A percentile compares a stretch with the other conserved stretches of the same genome.
phyloP scores from a whole-genome alignment of 495 filamentous ascomycete species.

The Hypoxylon cercidicola region DNA sequence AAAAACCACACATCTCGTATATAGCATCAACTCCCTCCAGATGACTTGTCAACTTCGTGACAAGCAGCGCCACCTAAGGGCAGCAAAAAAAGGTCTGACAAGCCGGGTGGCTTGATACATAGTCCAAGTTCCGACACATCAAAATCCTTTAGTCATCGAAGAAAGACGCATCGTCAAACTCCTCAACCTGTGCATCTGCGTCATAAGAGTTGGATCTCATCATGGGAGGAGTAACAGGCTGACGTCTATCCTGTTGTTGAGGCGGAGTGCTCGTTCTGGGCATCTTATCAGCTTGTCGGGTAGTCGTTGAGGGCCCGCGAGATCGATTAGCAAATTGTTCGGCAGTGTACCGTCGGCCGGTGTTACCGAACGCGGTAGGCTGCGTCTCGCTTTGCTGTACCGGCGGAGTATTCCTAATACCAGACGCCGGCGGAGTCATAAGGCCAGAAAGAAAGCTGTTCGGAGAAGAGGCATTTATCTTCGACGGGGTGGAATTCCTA shows the following conservation, averaged over 20 bases:
- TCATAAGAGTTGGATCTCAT: constrained; percentile 76
- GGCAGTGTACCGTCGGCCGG: constrained; percentile 61
- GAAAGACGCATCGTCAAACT: constrained; percentile 66
- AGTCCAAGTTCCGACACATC: background rate
- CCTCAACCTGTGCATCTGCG: constrained; percentile 70
- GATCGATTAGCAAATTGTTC: constrained; percentile 59
- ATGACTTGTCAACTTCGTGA: constrained; percentile 23
- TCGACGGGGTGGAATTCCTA: constrained; percentile 70
- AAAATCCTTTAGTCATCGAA: constrained; percentile 59
- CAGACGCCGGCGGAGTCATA: constrained; percentile 81
- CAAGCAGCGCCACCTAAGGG: too few relatives aligned
- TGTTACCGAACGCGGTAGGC: constrained; percentile 62
- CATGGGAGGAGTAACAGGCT: constrained; percentile 74
- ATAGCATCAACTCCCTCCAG: constrained; percentile 31
- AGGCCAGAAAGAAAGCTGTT: constrained; percentile 72
- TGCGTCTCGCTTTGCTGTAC: constrained; percentile 47
- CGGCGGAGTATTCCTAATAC: constrained; percentile 66
- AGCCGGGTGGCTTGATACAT: too few relatives aligned
- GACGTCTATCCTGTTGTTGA: constrained; percentile 51
- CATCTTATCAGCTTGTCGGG: constrained; percentile 51
- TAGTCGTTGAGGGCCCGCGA: constrained; percentile 49
- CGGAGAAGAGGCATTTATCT: constrained; percentile 59
- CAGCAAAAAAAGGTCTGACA: constrained; percentile 10
- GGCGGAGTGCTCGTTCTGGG: constrained; percentile 48
- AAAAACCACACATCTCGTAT: constrained; percentile 41